Evolutionary conservation across 2,329 filamentous ascomycete species (phyloP), one percentile per base, ranked within the genome.

Genomic region (Ophiostoma australiae): DNA sequence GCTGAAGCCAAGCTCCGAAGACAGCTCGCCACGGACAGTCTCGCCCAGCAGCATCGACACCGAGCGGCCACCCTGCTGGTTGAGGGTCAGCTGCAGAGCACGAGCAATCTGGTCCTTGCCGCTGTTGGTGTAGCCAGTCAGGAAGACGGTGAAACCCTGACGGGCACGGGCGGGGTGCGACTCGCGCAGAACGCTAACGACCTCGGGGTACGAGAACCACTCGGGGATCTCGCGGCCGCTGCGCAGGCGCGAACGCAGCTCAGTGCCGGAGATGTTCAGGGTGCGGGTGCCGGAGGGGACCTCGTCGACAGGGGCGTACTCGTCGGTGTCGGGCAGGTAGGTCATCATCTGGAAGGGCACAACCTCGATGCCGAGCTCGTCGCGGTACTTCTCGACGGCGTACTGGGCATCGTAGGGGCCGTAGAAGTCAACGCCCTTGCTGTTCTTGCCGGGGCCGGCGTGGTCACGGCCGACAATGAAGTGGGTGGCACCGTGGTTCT

Each of bases 311-410:
- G 95, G 95, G 77, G 88, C 89, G 86, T 99, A 99, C 86, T 98
- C 95, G 81, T 99, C 95, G 79, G 89, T 90, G 83, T 98, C 95
- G 76, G 95, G 95, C 72, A 98, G 90, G 84, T 98, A 99, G 74
- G 96, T 98, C 90, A 99, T 97, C 89, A 96, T 93, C 85, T 98
- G 94, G 90, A 99, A 99, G 76, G 95, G 93, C 75, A 99, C 95
- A 78, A 99, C 95, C 84, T 97, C 93, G 79, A 99, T 99, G 77
- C 94, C 95, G 73, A 99, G 91, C 87, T 99, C 95, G 75, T 93
- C 89, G 79, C 90, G 90, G 88, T 97, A 97, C 85, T 97, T 93
- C 86, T 97, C 93, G 72, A 99, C 94, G 35, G 94, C 92, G 78
- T 94, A 87, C 85, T 99, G 95, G 15, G 95, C 95, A 78, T 99